Evolutionary conservation across 306 rosid species (phyloP).

Genomic region (Cotoneaster glaucophyllus): DNA sequence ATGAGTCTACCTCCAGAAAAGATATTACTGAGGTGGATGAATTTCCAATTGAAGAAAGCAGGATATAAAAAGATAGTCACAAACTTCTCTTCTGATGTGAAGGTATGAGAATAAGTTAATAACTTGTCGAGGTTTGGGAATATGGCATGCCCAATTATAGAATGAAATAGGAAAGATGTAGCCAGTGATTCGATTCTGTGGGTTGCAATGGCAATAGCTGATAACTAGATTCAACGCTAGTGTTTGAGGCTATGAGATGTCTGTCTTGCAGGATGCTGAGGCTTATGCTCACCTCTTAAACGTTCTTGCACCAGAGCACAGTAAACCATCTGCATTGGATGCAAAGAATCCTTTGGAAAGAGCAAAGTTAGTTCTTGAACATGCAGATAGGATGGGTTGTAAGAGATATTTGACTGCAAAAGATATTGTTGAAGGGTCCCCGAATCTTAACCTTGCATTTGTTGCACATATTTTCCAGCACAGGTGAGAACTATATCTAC

Average conservation of each 20-base stretch:
- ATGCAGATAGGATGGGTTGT: conserved; percentile 95
- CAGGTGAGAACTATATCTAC: conserved; percentile 35
- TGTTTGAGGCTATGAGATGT: background rate
- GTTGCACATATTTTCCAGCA: conserved; percentile 95
- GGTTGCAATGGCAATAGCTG: background rate
- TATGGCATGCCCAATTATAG: background rate
- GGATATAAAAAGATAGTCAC: conserved; percentile 67
- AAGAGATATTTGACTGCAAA: conserved; percentile 83
- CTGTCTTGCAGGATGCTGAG: conserved; percentile 68
- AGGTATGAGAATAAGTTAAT: conserved; percentile 40
- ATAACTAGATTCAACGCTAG: background rate
- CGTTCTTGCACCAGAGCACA: conserved; percentile 90
- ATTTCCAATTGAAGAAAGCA: conserved; percentile 84
- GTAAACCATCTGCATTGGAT: conserved; percentile 62
- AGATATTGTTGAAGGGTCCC: conserved; percentile 95
- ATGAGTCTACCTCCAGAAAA: conserved; percentile 96
- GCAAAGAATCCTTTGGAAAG: conserved; percentile 65
- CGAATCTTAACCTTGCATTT: conserved; percentile 96
- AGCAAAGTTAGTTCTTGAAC: conserved; percentile 88
- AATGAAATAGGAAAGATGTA: background rate
- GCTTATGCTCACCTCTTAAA: conserved; percentile 92
- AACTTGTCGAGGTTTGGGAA: background rate
- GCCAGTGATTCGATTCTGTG: background rate
- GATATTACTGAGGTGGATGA: conserved; percentile 94
- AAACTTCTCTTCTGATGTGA: conserved; percentile 90